phyloP scores from a whole-genome alignment of 768 basidiomycete genomes.

The Suillus bovinus region DNA sequence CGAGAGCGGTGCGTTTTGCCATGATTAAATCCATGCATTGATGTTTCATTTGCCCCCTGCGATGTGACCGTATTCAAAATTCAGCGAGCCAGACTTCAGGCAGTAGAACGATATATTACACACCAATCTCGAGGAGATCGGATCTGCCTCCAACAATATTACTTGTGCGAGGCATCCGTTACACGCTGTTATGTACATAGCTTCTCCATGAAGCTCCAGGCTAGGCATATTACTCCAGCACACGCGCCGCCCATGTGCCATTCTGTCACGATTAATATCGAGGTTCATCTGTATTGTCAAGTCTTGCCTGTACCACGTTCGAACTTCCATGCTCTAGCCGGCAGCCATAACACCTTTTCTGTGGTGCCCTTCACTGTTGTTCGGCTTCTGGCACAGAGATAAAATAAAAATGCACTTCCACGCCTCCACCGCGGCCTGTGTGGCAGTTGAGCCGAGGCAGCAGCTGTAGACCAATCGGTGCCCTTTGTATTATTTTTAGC shows the following conservation, averaged over 20 bases:
- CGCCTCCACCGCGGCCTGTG: not conserved
- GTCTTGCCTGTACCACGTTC: not conserved
- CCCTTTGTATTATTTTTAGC: slow-evolving; percentile 1
- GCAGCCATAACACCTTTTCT: not conserved
- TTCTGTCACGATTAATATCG: not conserved
- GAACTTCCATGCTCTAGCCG: slow-evolving; percentile 1
- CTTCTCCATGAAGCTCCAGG: slow-evolving; percentile 4
- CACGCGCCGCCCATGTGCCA: not conserved
- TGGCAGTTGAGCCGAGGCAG: not conserved
- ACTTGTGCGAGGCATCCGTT: slow-evolving; percentile 3
- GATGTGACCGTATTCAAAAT: slow-evolving; percentile 1
- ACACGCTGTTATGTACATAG: slow-evolving; percentile 5
- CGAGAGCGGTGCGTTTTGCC: not conserved
- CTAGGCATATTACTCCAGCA: slow-evolving; percentile 7
- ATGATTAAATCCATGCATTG: not conserved
- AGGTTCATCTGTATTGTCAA: not conserved
- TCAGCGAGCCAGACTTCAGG: not conserved
- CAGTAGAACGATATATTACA: slow-evolving; percentile 1
- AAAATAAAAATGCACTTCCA: not conserved
- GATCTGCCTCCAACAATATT: slow-evolving; percentile 4
- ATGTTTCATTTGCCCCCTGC: slow-evolving; percentile 3
- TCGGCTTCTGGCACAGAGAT: not conserved
- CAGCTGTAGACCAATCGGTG: not conserved
- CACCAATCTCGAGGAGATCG: slow-evolving; percentile 5
- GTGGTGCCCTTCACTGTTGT: not conserved